Conservation (phyloP, 1,139 yeast species). For the Geotrichum carabidarum region DNA sequence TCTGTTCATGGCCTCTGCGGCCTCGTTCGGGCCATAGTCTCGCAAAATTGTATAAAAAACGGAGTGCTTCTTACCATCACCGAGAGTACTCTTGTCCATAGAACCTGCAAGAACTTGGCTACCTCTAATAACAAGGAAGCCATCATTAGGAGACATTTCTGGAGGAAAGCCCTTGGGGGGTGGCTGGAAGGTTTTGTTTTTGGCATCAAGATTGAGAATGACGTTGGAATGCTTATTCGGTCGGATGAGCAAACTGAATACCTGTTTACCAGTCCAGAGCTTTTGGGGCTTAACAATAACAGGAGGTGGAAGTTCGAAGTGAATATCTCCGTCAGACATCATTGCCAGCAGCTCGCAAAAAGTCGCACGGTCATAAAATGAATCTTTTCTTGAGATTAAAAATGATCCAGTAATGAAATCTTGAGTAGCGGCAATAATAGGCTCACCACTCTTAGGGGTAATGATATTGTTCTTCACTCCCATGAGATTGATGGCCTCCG, state of each 20-base stretch:
- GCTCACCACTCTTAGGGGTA: slow-evolving; percentile 97
- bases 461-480: slow-evolving; percentile 92
- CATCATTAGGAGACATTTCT: slow-evolving; percentile 98
- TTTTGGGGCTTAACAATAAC: slow-evolving; percentile 81
- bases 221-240: slow-evolving; percentile 77
- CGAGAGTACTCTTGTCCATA: slow-evolving; percentile 93
- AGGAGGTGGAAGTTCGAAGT: slow-evolving; percentile 94
- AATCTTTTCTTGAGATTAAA: slow-evolving; percentile 85
- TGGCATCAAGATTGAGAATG: slow-evolving; percentile 86
- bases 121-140: slow-evolving; percentile 84
- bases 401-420: slow-evolving; percentile 97
- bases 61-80: slow-evolving; percentile 97
- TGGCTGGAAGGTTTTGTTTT: slow-evolving; percentile 77
- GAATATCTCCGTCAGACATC: slow-evolving; percentile 91
- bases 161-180: slow-evolving; percentile 68
- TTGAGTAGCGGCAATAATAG: slow-evolving; percentile 98
- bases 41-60: slow-evolving; percentile 91
- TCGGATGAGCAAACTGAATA: slow-evolving; percentile 77
- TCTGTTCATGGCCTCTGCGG: slow-evolving; percentile 94
- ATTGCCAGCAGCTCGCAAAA: slow-evolving; percentile 78
- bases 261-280: slow-evolving; percentile 97
- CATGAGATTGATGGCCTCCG: slow-evolving; percentile 96
- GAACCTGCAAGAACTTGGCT: slow-evolving; percentile 86
- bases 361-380: slow-evolving; percentile 83
- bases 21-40: slow-evolving; percentile 93